Evolutionary conservation across 2,329 filamentous ascomycete species (phyloP).

Genomic region (Venturia asperata): DNA sequence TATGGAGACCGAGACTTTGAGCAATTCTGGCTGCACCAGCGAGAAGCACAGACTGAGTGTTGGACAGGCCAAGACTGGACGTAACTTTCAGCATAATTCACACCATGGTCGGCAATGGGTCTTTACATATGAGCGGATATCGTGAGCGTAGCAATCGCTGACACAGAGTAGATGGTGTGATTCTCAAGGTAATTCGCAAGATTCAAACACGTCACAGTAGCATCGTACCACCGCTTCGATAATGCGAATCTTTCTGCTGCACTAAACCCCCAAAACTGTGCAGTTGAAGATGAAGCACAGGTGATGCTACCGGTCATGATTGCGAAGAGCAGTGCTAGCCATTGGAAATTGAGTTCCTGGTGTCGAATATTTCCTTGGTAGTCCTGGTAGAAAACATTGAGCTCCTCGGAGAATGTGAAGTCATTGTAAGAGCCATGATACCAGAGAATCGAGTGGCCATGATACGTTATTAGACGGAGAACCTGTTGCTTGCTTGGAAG

Average conservation of each 20-base stretch:
- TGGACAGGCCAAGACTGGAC: conserved; percentile 38
- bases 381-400: conserved; percentile 34
- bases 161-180: conserved; percentile 37
- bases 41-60: conserved; percentile 41
- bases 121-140: conserved; percentile 40
- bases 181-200: conserved; percentile 40
- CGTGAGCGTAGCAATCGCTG: conserved; percentile 44
- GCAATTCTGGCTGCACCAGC: conserved; percentile 42
- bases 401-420: conserved; percentile 33
- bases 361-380: conserved; percentile 31
- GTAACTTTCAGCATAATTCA: background rate
- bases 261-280: conserved; percentile 39
- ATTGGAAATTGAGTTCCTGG: conserved; percentile 36
- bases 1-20: conserved; percentile 42
- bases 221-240: conserved; percentile 42
- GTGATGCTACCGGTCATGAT: conserved; percentile 40
- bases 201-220: conserved; percentile 40
- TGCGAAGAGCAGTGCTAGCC: conserved; percentile 41
- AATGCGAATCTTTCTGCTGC: conserved; percentile 36
- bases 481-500: conserved; percentile 29
- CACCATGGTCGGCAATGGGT: background rate
- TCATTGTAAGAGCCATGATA: conserved; percentile 35
- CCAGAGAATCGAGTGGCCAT: conserved; percentile 35
- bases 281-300: conserved; percentile 32
- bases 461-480: conserved; percentile 32